Base-by-base conservation (phyloP, 345 rosid genomes). In the Excoecaria cochinchinensis region DNA sequence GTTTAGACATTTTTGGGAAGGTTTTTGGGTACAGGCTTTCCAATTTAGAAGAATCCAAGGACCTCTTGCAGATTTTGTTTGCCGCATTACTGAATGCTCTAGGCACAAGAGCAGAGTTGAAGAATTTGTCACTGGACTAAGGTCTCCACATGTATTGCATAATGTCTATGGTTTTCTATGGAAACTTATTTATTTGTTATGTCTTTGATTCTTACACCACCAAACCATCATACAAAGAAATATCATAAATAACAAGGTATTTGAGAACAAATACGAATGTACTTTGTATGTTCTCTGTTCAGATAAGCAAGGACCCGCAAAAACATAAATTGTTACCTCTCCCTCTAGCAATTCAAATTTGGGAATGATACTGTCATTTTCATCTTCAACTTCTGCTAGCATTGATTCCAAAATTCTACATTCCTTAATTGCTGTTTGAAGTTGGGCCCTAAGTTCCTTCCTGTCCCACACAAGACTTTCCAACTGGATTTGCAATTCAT, bases 311-410 rank as follows among this genome's bases (percentile, higher is more conserved):
- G 21, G 44, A 47, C 12, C 38, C 6, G 31, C 55, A 75, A 16
- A 57, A 24, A 21, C 22, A 75, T 64, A 21, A 40, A 70, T 21
- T 11, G 22, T 65, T 90, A 94, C 97, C 95, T 92, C 88, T 3
- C 70, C 71, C 81, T 91, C 85, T 52, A 92, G 78, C 72, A 83
- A 76, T 68, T 92, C 85, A 69, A 90, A 79, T 76, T 81, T 87
- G 53, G 91, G 79, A 73, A 85, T 77, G 74, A 89, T 84, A 70
- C 72, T 80, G 74, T 84, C 94, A 74, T 85, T 79, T 78, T 90
- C 92, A 46, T 86, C 92, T 78, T 91, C 97, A 67, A 90, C 88
- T 77, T 92, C 94, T 65, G 69, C 80, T 63, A 92, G 72, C 76
- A 88, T 74, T 4, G 79, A 78, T 73, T 88, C 92, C 86, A 95